phyloP scores from a whole-genome alignment of 805 yeast genomes.

The Metschnikowia kofuensis region DNA sequence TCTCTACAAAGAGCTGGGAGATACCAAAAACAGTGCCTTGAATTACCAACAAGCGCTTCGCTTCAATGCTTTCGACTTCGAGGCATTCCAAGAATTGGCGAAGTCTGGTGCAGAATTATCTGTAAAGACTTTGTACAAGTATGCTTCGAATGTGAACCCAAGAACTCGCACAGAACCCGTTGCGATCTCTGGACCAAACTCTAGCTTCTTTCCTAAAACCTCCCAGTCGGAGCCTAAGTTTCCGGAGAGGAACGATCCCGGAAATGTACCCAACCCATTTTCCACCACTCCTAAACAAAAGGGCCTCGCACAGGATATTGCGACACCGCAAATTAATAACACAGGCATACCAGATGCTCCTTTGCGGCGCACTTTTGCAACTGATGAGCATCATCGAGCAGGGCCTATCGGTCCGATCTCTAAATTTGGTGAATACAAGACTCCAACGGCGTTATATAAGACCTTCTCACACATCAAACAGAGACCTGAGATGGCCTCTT shows the following conservation, averaged over 20 bases:
- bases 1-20: slow-evolving; percentile 56
- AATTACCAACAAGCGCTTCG: slow-evolving; percentile 68
- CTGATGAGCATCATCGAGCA: slow-evolving; percentile 4
- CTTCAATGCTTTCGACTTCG: slow-evolving; percentile 80
- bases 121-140: slow-evolving; percentile 51
- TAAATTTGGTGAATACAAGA: slow-evolving; percentile 11
- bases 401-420: slow-evolving; percentile 10
- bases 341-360: slow-evolving; percentile 37
- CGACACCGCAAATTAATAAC: slow-evolving; percentile 21
- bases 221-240: slow-evolving; percentile 4
- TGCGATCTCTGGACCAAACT: background rate
- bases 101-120: slow-evolving; percentile 68
- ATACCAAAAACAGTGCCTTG: slow-evolving; percentile 60
- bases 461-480: slow-evolving; percentile 12
- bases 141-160: slow-evolving; percentile 5
- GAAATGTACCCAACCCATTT: slow-evolving; percentile 19
- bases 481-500: slow-evolving; percentile 10
- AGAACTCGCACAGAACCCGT: background rate
- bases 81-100: slow-evolving; percentile 76
- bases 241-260: slow-evolving; percentile 6
- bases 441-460: slow-evolving; percentile 14
- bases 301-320: slow-evolving; percentile 9
- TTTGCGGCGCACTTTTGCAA: slow-evolving; percentile 22
- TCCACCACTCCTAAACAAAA: slow-evolving; percentile 32
- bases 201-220: slow-evolving; percentile 7